These are phyloP conservation scores for Colletotrichum tofieldiae DNA, from an alignment of 2,329 filamentous ascomycete genomes.

Conservation along the genomic window DNA sequence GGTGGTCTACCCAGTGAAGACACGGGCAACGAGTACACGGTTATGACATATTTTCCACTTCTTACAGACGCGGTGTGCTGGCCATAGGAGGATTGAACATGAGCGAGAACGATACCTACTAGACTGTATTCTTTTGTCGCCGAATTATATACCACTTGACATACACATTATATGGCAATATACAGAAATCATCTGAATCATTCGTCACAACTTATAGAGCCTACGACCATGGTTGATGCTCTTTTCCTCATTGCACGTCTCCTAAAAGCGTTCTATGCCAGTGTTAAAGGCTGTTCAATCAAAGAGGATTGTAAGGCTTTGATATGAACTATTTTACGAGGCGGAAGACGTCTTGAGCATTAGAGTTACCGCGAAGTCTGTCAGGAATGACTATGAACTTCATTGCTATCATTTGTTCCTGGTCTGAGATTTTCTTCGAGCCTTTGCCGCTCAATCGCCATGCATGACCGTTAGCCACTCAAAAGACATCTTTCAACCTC, in stretches of 20 bases:
- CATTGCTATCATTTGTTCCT: neutral
- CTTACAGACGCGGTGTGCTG: constrained; percentile 6
- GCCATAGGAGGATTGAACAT: neutral
- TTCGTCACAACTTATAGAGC: neutral
- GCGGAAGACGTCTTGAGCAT: too few species aligned
- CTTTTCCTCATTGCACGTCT: neutral
- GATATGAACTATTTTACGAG: too few species aligned
- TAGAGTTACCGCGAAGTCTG: too few species aligned
- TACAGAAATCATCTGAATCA: neutral
- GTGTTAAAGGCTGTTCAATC: too few species aligned
- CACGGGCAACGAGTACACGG: neutral
- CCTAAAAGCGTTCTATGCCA: neutral
- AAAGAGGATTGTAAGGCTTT: too few species aligned
- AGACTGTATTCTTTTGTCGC: neutral
- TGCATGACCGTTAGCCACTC: neutral
- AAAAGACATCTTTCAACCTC: neutral
- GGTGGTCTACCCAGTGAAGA: too few species aligned
- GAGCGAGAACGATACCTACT: constrained; percentile 15
- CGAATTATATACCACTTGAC: neutral
- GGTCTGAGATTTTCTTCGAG: too few species aligned
- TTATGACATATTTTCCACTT: neutral
- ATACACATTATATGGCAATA: neutral
- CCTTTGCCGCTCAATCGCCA: neutral
- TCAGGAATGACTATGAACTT: too few species aligned
- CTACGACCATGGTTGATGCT: too few species aligned